These are phyloP conservation scores for Beauveria sp. DNA, from an alignment of 2,329 filamentous ascomycete genomes.

Conservation along the genomic window DNA sequence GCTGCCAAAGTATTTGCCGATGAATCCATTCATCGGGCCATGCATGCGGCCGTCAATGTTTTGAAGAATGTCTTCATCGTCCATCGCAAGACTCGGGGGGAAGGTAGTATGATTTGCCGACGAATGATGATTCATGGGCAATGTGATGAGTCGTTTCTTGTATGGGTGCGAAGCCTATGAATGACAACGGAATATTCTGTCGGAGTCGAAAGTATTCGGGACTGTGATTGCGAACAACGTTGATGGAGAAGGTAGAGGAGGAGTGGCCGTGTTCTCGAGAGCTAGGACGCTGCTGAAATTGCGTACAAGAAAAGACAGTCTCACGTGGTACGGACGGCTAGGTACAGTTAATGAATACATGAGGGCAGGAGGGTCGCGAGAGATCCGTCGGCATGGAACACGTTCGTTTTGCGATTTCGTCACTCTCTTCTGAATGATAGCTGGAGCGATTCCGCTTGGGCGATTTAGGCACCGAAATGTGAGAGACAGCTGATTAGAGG, in stretches of 20 bases:
- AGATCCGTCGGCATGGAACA: too few species aligned
- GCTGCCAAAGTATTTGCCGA: not conserved
- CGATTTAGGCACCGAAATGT: not conserved
- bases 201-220: not conserved
- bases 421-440: not conserved
- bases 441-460: too few species aligned
- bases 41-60: not conserved
- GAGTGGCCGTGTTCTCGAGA: too few species aligned
- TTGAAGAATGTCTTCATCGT: not conserved
- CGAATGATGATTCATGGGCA: not conserved
- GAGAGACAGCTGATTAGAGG: not conserved
- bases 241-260: not conserved
- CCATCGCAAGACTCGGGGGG: not conserved
- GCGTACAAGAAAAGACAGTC: not conserved
- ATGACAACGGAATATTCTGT: not conserved
- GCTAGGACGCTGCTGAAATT: too few species aligned
- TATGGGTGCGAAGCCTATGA: not conserved
- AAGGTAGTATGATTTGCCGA: not conserved
- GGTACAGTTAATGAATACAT: not conserved
- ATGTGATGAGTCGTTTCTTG: not conserved
- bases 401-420: not conserved
- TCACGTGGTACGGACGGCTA: not conserved
- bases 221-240: not conserved
- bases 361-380: too few species aligned
- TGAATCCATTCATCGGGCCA: not conserved